Conservation (phyloP, 2,329 filamentous ascomycete species). For the Cladophialophora bantiana region DNA sequence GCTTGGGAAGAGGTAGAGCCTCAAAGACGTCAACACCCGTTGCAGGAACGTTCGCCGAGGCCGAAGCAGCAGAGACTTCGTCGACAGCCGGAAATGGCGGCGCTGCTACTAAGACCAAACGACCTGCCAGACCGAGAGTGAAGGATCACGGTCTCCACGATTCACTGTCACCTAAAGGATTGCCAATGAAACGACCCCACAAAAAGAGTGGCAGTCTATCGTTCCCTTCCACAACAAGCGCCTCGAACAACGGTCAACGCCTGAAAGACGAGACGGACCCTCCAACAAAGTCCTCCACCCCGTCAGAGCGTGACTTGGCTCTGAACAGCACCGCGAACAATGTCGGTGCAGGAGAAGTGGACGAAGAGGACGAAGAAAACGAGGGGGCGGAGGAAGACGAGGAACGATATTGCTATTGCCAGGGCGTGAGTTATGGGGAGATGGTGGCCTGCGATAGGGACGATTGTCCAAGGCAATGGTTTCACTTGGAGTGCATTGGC, state of each 20-base stretch:
- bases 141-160: slow-evolving; percentile 41
- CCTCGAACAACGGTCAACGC: slow-evolving; percentile 9
- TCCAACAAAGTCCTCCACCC: slow-evolving; percentile 20
- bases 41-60: slow-evolving; percentile 47
- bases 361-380: slow-evolving; percentile 35
- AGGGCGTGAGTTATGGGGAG: slow-evolving; percentile 79
- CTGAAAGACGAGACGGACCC: slow-evolving; percentile 27
- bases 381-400: slow-evolving; percentile 69
- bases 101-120: slow-evolving; percentile 31
- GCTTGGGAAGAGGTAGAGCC: slow-evolving; percentile 44
- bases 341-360: slow-evolving; percentile 39
- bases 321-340: neutral
- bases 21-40: slow-evolving; percentile 53
- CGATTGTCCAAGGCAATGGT: slow-evolving; percentile 78
- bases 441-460: slow-evolving; percentile 83
- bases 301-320: slow-evolving; percentile 32
- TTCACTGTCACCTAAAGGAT: slow-evolving; percentile 40
- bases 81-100: slow-evolving; percentile 29
- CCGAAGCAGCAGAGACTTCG: slow-evolving; percentile 35
- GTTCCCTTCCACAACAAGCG: slow-evolving; percentile 29
- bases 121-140: slow-evolving; percentile 36
- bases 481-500: slow-evolving; percentile 82
- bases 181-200: slow-evolving; percentile 46
- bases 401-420: slow-evolving; percentile 79
- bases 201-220: slow-evolving; percentile 46